Evolutionary conservation across 2,329 filamentous ascomycete species (phyloP), one percentile per base, ranked within the genome.

Genomic region (Ascochyta rabiei): DNA sequence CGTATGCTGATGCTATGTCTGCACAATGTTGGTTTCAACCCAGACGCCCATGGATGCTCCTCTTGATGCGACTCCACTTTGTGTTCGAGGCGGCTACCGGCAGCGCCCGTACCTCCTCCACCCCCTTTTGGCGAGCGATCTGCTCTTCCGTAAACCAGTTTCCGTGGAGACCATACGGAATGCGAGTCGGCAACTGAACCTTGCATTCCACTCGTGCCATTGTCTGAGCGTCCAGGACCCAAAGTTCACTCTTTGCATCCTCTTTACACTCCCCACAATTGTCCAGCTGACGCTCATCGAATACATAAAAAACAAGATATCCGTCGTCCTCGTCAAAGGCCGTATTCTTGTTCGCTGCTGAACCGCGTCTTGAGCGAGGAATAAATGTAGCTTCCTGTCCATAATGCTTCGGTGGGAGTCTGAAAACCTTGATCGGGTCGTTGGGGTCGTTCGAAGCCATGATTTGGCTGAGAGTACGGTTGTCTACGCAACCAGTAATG

Each of bases 301-400:
- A 90, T 1, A 87, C 86, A 60, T 89, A 90, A 40, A 84, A 86
- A 4, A 90, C 74, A 0, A 90, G 75, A 73, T 82, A 90, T 0
- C 88, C 88, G 59, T 87, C 85, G 61, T 90, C 87, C 67, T 90
- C 88, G 2, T 45, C 34, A 9, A 53, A 43, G 15, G 41, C 49
- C 1, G 37, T 54, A 6, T 53, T 51, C 8, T 47, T 38, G 41
- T 37, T 50, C 4, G 26, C 30, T 35, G 39, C 38, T 12, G 28
- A 52, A 21, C 42, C 37, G 10, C 46, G 38, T 6, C 46, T 73
- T 23, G 47, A 19, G 15, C 64, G 57, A 3, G 86, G 76, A 4
- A 90, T 81, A 56, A 90, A 90, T 0, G 84, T 81, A 1, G 86
- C 82, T 70, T 90, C 88, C 66, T 90, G 87, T 0, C 86, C 86